These are phyloP conservation scores for Westerdykella sp. DNA, from an alignment of 2,329 filamentous ascomycete genomes.

Conservation along the genomic window DNA sequence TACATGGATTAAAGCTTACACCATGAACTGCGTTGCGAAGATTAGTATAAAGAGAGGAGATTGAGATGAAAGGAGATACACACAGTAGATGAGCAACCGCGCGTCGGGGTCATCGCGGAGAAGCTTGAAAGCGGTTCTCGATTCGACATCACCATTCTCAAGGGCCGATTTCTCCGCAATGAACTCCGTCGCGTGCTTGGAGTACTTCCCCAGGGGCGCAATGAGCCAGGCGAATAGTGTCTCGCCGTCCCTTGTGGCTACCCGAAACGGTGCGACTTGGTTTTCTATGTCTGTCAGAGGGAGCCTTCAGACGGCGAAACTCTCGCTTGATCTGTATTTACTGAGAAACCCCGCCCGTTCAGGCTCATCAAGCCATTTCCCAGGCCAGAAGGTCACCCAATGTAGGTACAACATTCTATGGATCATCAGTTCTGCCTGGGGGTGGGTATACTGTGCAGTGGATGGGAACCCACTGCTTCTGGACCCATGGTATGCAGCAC, in stretches of 20 bases:
- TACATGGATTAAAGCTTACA: constrained; percentile 38
- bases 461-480: constrained; percentile 22
- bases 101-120: constrained; percentile 48
- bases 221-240: constrained; percentile 88
- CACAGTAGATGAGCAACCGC: constrained; percentile 52
- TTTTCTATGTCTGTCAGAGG: constrained; percentile 52
- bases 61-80: constrained; percentile 6
- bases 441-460: neutral
- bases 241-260: constrained; percentile 68
- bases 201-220: constrained; percentile 69
- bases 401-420: constrained; percentile 34
- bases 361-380: constrained; percentile 31
- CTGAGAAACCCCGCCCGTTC: constrained; percentile 34
- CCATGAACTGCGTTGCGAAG: constrained; percentile 49
- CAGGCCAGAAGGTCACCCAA: constrained; percentile 30
- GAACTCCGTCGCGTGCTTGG: constrained; percentile 59
- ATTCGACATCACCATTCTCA: constrained; percentile 43
- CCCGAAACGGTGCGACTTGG: constrained; percentile 77
- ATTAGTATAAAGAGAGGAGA: neutral
- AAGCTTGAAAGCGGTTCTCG: constrained; percentile 46
- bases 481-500: constrained; percentile 34
- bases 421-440: constrained; percentile 5
- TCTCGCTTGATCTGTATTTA: constrained; percentile 10
- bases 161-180: constrained; percentile 43
- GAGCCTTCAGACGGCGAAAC: neutral